phyloP scores from a whole-genome alignment of 371 early-diverging fungal species.

The Conidiobolus incongruus region DNA sequence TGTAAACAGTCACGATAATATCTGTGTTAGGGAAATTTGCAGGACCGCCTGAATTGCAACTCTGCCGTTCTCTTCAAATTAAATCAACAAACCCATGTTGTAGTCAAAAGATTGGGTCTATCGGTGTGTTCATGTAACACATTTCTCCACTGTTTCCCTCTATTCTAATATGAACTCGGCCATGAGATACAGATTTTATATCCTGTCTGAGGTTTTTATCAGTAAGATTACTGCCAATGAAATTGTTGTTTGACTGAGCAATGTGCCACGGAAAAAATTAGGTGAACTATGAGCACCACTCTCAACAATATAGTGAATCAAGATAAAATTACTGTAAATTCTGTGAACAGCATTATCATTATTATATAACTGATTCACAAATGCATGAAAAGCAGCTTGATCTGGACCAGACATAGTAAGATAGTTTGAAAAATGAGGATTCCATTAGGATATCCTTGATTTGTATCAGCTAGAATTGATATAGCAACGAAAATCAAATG shows the following conservation, averaged over 20 bases:
- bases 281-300: slow-evolving; percentile 7
- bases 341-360: too few species aligned
- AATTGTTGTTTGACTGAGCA: slow-evolving; percentile 5
- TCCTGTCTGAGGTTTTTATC: slow-evolving; percentile 12
- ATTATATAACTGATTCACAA: too few species aligned
- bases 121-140: slow-evolving; percentile 13
- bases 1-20: too few species aligned
- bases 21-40: slow-evolving; percentile 1
- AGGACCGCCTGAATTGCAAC: not conserved
- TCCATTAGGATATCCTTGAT: too few species aligned
- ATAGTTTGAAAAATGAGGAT: too few species aligned
- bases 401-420: too few species aligned
- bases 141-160: slow-evolving; percentile 14
- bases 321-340: too few species aligned
- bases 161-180: slow-evolving; percentile 16
- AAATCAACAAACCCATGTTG: slow-evolving; percentile 34
- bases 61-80: slow-evolving; percentile 20
- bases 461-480: too few species aligned
- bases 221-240: slow-evolving; percentile 6
- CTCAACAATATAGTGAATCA: not conserved
- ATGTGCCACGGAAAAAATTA: slow-evolving; percentile 12
- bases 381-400: too few species aligned
- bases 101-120: slow-evolving; percentile 29
- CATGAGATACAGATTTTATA: slow-evolving; percentile 18
- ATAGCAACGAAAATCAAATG: too few species aligned